Evolutionary conservation across 441 rosid species (phyloP).

Genomic region (Pelargonium australe): DNA sequence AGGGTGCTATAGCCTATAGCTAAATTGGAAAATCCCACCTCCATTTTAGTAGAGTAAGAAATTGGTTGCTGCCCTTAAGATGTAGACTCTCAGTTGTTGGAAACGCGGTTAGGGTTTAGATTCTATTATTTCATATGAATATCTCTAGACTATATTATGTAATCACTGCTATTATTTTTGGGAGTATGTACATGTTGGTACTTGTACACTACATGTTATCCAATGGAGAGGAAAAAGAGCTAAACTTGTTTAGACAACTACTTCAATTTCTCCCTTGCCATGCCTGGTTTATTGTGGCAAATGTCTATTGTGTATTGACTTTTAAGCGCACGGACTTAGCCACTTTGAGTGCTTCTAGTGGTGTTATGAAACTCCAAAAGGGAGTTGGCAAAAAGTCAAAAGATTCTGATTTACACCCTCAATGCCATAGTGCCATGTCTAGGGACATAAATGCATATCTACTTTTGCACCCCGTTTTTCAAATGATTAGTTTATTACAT

Average conservation of each 20-base stretch:
- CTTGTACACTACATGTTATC: background rate
- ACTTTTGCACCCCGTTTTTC: background rate
- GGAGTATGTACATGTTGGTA: too few relatives aligned
- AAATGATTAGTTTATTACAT: background rate
- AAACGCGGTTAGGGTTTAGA: background rate
- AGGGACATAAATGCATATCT: background rate
- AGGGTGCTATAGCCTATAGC: background rate
- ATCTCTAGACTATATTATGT: background rate
- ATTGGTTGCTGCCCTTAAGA: background rate
- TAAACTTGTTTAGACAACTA: background rate
- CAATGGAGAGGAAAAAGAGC: background rate
- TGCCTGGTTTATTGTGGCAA: constrained; percentile 7
- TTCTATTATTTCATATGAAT: background rate
- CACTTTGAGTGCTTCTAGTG: background rate
- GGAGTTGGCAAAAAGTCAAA: constrained; percentile 1
- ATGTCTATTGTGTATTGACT: too few relatives aligned
- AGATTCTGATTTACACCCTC: background rate
- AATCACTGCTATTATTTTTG: background rate
- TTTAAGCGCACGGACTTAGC: background rate
- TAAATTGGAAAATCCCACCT: background rate
- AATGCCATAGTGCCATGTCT: constrained; percentile 1
- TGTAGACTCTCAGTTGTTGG: background rate
- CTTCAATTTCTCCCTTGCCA: background rate
- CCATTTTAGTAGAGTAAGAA: background rate
- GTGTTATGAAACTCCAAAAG: background rate